Conservation (phyloP, 805 yeast species). For the Starmerella scarabaei region DNA sequence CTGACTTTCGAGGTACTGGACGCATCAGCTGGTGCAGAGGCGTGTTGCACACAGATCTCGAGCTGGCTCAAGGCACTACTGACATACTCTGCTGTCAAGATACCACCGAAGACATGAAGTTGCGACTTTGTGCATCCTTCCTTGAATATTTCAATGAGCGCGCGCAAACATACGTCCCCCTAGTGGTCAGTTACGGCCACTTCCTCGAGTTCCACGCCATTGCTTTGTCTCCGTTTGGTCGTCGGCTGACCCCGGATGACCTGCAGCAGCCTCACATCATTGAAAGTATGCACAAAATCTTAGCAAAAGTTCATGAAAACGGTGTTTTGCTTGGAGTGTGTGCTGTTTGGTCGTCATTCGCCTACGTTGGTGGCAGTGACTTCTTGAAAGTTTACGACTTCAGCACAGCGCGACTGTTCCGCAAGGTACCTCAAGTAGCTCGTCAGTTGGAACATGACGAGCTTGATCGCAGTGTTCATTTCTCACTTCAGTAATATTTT, state of each 20-base stretch:
- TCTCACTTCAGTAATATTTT: too few relatives aligned
- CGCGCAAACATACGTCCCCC: conserved; percentile 12
- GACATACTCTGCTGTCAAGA: not conserved
- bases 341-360: not conserved
- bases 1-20: not conserved
- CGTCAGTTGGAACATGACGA: conserved; percentile 14
- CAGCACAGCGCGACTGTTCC: conserved; percentile 16
- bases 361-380: too few relatives aligned
- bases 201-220: conserved; percentile 18
- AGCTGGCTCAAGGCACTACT: too few relatives aligned
- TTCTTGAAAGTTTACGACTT: conserved; percentile 17
- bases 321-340: conserved; percentile 17
- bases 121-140: conserved; percentile 18
- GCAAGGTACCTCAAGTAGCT: conserved; percentile 17
- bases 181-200: conserved; percentile 16
- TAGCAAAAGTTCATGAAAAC: conserved; percentile 14
- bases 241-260: conserved; percentile 14
- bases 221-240: conserved; percentile 20
- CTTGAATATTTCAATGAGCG: conserved; percentile 17
- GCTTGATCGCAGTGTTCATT: conserved; percentile 1
- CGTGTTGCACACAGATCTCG: not conserved
- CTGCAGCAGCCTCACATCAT: conserved; percentile 5
- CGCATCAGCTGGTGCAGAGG: not conserved
- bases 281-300: conserved; percentile 12
- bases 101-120: not conserved